Base-by-base conservation (phyloP, 2,329 filamentous ascomycete genomes). In the Ascochyta clinopodiicola region DNA sequence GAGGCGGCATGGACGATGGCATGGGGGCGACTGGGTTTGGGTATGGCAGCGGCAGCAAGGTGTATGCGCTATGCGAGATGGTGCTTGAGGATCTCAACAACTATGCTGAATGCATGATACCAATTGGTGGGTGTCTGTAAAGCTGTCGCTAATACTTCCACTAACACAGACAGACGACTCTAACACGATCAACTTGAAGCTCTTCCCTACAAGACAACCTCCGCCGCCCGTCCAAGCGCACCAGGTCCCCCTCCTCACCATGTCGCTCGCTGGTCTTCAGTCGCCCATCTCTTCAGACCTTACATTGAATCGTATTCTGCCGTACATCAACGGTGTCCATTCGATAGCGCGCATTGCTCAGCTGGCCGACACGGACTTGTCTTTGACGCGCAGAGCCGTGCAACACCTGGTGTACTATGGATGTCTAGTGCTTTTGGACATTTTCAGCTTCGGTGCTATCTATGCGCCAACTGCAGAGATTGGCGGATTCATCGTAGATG, bases 21-120 rank as follows among this genome's bases (percentile, higher is more conserved):
- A 50, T 42, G 8, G 57, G 59, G 0, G 44, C 52, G 8, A 51
- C 48, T 76, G 78, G 43, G 2, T 62, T 64, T 47, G 52, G 52
- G 3, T 8, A 56, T 7, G 81, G 31, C 13, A 78, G 57, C 7
- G 81, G 64, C 71, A 82, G 52, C 78, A 82, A 82, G 72, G 82
- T 83, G 45, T 88, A 79, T 78, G 91, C 75, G 80, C 85, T 88
- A 3, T 96, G 96, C 69, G 90, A 94, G 79, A 91, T 90, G 63
- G 78, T 99, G 63, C 82, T 98, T 64, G 92, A 97, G 77, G 93
- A 99, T 73, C 73, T 99, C 64, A 97, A 98, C 72, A 96, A 96
- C 68, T 99, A 97, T 71, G 93, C 91, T 71, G 95, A 99, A 79
- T 96, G 93, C 82, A 96, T 96, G 93, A 96, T 97, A 69, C 93